Conservation (phyloP, 352 stramenopile species). For the Globisporangium rhizosaccharum region DNA sequence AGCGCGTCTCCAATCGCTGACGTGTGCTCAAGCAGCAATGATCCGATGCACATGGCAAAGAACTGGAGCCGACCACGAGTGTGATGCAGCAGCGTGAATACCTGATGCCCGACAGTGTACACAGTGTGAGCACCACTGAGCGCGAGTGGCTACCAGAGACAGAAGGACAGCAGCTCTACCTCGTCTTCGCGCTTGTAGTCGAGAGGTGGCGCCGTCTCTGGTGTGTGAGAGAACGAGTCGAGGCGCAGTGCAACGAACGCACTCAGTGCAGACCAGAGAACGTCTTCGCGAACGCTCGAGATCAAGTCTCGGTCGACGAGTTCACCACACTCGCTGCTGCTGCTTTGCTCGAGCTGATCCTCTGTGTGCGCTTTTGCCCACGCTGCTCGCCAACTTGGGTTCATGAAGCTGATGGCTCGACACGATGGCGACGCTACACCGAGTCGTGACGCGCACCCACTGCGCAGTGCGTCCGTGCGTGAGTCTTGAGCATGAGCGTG, state of each 20-base stretch:
- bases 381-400: slow-evolving; percentile 16
- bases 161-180: slow-evolving; percentile 9
- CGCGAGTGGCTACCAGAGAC: not conserved
- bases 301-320: not conserved
- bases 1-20: slow-evolving; percentile 20
- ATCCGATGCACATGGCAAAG: slow-evolving; percentile 23
- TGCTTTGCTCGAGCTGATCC: not conserved
- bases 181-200: slow-evolving; percentile 44
- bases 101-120: slow-evolving; percentile 3
- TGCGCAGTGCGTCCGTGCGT: slow-evolving; percentile 4
- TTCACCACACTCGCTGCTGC: not conserved
- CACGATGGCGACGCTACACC: slow-evolving; percentile 24
- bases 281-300: slow-evolving; percentile 6
- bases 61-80: slow-evolving; percentile 23
- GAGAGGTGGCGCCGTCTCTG: not conserved
- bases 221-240: not conserved
- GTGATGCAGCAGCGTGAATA: slow-evolving; percentile 35
- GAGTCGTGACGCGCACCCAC: slow-evolving; percentile 27
- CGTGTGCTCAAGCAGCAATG: slow-evolving; percentile 15
- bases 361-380: not conserved
- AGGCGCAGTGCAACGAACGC: slow-evolving; percentile 23
- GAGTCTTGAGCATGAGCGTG: not conserved
- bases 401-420: slow-evolving; percentile 26
- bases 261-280: slow-evolving; percentile 25
- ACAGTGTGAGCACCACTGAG: not conserved